Percentiles rank a stretch among this genome's conserved stretches.
These are phyloP conservation scores for Euphorbia tirucalli DNA, from an alignment of 345 rosid genomes.

Conservation along the genomic window DNA sequence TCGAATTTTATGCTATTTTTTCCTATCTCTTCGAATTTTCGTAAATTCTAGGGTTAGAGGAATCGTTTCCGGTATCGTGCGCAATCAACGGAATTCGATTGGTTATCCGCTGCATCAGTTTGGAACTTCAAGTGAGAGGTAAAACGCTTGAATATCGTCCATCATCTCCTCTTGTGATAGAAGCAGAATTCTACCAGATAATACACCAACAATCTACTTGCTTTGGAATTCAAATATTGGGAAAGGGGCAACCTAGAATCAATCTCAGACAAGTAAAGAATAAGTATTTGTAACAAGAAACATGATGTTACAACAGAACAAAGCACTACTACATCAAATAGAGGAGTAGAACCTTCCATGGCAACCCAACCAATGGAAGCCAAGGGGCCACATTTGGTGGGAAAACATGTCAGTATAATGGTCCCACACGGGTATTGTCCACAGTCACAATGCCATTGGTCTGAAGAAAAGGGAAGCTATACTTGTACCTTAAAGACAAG, in stretches of 20 bases:
- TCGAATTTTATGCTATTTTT: too few species aligned
- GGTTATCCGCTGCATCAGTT: too few species aligned
- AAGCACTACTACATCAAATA: slow-evolving; percentile 5
- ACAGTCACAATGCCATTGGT: slow-evolving; percentile 59
- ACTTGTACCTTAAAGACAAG: slow-evolving; percentile 59
- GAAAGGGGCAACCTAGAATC: slow-evolving; percentile 59
- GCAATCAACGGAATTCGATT: too few species aligned
- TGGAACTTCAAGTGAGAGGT: slow-evolving; percentile 48
- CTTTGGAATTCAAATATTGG: slow-evolving; percentile 68
- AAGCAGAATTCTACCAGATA: slow-evolving; percentile 64
- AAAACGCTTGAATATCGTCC: slow-evolving; percentile 51
- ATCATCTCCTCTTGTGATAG: slow-evolving; percentile 68
- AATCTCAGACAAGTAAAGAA: not conserved
- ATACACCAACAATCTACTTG: slow-evolving; percentile 82
- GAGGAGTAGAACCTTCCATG: slow-evolving; percentile 62
- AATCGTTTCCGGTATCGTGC: too few species aligned
- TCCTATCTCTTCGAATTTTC: too few species aligned
- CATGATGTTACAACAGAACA: not conserved
- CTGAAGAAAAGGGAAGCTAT: slow-evolving; percentile 87
- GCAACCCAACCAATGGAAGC: slow-evolving; percentile 83
- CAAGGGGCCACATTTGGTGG: slow-evolving; percentile 66
- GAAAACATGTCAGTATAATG: slow-evolving; percentile 75
- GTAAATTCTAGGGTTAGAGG: too few species aligned
- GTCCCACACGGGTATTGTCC: slow-evolving; percentile 77
- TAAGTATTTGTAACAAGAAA: not conserved